phyloP scores from a whole-genome alignment of 2,329 filamentous ascomycete species.

The Xylaria sp. region DNA sequence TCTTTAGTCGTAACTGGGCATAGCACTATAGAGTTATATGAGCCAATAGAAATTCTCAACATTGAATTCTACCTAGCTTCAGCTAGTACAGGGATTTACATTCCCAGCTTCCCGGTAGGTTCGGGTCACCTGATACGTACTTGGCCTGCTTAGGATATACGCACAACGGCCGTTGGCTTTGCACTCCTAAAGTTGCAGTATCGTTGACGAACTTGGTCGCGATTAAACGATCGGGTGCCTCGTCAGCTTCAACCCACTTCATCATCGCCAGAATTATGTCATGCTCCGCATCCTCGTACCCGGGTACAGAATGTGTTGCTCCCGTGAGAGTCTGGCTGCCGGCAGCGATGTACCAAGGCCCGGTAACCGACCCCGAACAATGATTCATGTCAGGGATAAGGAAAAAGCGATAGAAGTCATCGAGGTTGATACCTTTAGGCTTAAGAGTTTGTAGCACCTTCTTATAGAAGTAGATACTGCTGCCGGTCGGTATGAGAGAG shows the following conservation, averaged over 20 bases:
- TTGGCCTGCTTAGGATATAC: conserved; percentile 47
- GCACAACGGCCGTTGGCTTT: conserved; percentile 47
- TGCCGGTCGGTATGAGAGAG: conserved; percentile 48
- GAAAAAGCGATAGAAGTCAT: conserved; percentile 62
- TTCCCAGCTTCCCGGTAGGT: conserved; percentile 43
- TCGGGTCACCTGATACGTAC: conserved; percentile 44
- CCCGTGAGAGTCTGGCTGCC: conserved; percentile 47
- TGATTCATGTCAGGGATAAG: conserved; percentile 62
- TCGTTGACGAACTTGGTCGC: conserved; percentile 49
- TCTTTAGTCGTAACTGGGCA: not conserved
- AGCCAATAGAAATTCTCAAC: not conserved
- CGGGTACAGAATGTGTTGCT: conserved; percentile 50
- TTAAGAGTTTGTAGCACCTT: conserved; percentile 45
- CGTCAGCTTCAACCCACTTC: conserved; percentile 53
- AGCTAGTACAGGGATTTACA: conserved; percentile 42
- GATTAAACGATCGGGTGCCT: conserved; percentile 44
- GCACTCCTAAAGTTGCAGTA: conserved; percentile 37
- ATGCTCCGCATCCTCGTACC: conserved; percentile 51
- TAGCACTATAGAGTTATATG: not conserved
- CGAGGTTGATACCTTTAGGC: conserved; percentile 49
- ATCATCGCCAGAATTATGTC: conserved; percentile 53
- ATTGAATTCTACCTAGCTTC: not conserved
- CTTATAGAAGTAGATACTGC: conserved; percentile 50
- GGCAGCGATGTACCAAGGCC: conserved; percentile 51
- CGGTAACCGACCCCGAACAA: conserved; percentile 51